Conservation (phyloP, 441 rosid species). For the Brassica balearica region DNA sequence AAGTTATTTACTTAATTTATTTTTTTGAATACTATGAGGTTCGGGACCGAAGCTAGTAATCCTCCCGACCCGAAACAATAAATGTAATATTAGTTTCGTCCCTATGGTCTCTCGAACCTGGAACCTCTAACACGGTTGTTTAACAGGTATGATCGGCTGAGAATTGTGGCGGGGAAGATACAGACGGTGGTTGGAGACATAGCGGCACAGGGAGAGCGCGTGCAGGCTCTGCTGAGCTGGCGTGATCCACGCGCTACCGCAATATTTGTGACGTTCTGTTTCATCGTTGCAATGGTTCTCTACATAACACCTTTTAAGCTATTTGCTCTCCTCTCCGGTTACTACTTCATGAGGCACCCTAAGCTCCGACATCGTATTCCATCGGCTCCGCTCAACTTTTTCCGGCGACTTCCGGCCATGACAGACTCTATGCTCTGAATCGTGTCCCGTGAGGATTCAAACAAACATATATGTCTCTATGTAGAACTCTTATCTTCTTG, state of each 20-base stretch:
- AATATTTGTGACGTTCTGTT: conserved; percentile 66
- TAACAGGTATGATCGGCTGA: conserved; percentile 77
- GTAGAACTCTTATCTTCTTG: not conserved
- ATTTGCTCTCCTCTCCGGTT: conserved; percentile 63
- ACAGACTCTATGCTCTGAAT: conserved; percentile 80
- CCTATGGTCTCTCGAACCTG: no score
- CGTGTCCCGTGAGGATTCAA: not conserved
- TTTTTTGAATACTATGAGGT: not conserved
- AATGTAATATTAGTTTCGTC: no score
- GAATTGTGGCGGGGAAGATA: conserved; percentile 81
- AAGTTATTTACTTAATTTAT: not conserved
- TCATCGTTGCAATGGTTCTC: conserved; percentile 65
- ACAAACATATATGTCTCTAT: not conserved
- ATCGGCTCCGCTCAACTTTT: conserved; percentile 81
- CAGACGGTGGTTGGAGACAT: conserved; percentile 88
- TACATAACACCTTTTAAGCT: conserved; percentile 81
- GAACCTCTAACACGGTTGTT: no score
- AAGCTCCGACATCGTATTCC: conserved; percentile 73
- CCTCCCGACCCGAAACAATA: no score
- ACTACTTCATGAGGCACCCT: conserved; percentile 89
- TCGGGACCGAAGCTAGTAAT: no score
- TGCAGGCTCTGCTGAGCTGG: conserved; percentile 84
- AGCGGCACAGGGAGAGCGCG: conserved; percentile 87
- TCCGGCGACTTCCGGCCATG: conserved; percentile 86
- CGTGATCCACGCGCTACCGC: conserved; percentile 93